Base-by-base conservation (phyloP, 768 basidiomycete genomes). In the Rhodotorula babjevae region DNA sequence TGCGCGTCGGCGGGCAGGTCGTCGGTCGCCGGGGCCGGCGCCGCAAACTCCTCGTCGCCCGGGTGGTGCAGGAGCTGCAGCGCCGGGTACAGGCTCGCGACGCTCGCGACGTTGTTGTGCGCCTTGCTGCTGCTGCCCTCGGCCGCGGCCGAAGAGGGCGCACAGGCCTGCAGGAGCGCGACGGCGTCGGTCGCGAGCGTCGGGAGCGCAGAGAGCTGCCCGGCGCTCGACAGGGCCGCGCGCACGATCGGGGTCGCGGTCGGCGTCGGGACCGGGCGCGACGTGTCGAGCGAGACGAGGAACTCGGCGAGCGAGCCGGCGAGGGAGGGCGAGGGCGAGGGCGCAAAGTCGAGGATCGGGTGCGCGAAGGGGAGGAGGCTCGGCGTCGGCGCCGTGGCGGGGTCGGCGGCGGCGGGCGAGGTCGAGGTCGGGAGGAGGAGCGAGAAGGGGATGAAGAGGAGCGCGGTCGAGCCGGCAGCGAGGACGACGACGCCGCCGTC, bases 1-100 rank as follows among this genome's bases (percentile, higher is more conserved):
- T 27, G 50, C 0, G 11, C 36, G n/a, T 33, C 61, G 29, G n/a
- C 50, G 21, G 47, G 47, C 19, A 49, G 9, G 36, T 36, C 36
- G 36, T 36, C 36, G 47, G 47, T 49, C 47, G 46, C 25, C 52
- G 16, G 23, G 16, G n/a, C 59, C 40, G 46, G 56, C 56, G 36
- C 52, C 12, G 40, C 33, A 29, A 50, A 25, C 11, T 61, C 52
- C 19, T 73, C 68, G 42, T 73, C 72, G 16, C 71, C 71, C 56
- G 72, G 69, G 63, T 75, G 74, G 59, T 72, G 74, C 9, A 76
- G 46, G 55, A 73, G 63, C 56, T 61, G 63, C 14, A 76, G 52
- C 33, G 68, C 56, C 19, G 75, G 75, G 67, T 76, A 76, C 36
- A 76, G 65, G 19, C 58, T 65, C 8, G 33, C 33, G n/a, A 19